A percentile compares a stretch with the other conserved stretches of the same genome.
phyloP scores from a whole-genome alignment of 441 rosid species.

The Syzygium syzygioides region DNA sequence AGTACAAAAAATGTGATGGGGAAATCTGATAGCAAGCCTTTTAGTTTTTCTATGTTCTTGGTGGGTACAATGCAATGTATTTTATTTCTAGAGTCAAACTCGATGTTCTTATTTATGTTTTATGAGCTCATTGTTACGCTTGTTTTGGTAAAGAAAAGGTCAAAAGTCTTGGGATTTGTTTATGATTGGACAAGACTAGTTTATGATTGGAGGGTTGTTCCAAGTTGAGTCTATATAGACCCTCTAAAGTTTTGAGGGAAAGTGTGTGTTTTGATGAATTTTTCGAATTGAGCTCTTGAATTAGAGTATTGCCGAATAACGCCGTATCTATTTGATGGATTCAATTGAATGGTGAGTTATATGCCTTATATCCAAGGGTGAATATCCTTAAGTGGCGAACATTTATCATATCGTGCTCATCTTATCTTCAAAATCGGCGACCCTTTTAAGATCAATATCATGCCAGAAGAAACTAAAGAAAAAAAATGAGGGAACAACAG shows the following conservation, averaged over 20 bases:
- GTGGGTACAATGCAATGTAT: not conserved
- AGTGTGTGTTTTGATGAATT: not conserved
- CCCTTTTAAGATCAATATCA: not conserved
- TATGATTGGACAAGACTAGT: not conserved
- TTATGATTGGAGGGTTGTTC: not conserved
- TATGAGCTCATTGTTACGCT: not conserved
- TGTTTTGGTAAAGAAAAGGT: not conserved
- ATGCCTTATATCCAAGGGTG: fast-evolving
- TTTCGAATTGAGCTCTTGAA: not conserved
- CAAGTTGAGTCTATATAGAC: not conserved
- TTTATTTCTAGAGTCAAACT: not conserved
- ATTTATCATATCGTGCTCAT: not conserved
- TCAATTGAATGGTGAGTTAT: not conserved
- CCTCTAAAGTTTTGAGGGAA: not conserved
- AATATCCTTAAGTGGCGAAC: not conserved
- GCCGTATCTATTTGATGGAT: not conserved
- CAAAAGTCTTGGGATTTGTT: not conserved
- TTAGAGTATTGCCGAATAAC: not conserved
- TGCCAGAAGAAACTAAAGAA: not conserved
- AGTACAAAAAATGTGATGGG: not conserved
- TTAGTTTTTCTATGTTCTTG: not conserved
- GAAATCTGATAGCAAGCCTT: not conserved
- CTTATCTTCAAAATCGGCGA: not conserved
- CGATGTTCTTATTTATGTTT: not conserved
- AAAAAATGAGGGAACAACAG: not conserved